Base-by-base conservation (phyloP, 371 early-diverging fungal genomes). In the Mucor circinelloides region DNA sequence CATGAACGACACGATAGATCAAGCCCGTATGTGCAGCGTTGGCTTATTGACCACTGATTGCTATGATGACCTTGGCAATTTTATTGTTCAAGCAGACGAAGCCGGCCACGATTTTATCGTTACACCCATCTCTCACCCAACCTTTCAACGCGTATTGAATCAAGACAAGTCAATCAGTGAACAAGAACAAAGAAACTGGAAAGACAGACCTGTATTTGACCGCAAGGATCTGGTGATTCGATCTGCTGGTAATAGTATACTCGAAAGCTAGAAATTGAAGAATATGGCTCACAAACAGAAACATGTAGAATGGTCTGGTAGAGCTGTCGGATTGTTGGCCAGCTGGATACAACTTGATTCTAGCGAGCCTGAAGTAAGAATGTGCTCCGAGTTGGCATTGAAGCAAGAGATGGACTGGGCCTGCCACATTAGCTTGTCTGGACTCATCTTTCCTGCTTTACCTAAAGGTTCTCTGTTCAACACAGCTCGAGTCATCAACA, bases 361-460 rank as follows among this genome's bases (percentile, higher is more conserved):
- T 0, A 12, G 72, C 0, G 82, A 89, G 63, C 52, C 66, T 8
- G 64, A 69, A n/a, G 68, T 85, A 2, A 81, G 88, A 13, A 69
- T 79, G 31, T 85, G 86, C 57, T 89, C 91, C 1, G 91, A 92
- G 73, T 52, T 84, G 56, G 88, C 87, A 7, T 70, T 93, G 50
- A 83, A 81, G 36, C 93, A 90, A 72, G 90, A 93, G 71, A 67
- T 89, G 21, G 83, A 87, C 6, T 94, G 92, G 92, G 89, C 87
- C 0, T 74, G 89, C 13, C 93, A 94, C 72, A 70, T 93, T 28
- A 89, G 91, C 7, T 68, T 93, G 5, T 71, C 86, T 12, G 83
- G 88, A 8, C 76, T 92, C 38, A 68, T 90, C 34, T 74, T 90
- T 23, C 87, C 83, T 44, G 75, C 82, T 15, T 60, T 83, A 3